Conservation (phyloP, 805 yeast species). For the Diddensiella transvaalensis region DNA sequence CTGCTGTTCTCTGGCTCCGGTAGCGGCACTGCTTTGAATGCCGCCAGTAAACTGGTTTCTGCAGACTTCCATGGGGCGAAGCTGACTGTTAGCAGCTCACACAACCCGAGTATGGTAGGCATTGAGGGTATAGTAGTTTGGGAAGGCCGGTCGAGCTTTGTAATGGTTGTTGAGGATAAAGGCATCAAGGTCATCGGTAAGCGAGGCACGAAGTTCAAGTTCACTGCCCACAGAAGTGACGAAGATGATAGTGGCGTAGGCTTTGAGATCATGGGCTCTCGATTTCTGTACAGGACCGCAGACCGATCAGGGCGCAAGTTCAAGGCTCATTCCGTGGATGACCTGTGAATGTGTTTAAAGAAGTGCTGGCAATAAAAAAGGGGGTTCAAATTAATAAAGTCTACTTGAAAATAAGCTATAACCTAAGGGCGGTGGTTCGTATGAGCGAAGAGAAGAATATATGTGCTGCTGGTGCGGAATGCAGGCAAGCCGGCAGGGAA, state of each 20-base stretch:
- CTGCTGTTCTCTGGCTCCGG: conserved; percentile 37
- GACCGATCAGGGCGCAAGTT: conserved; percentile 84
- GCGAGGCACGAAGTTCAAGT: conserved; percentile 57
- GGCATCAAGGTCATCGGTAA: conserved; percentile 68
- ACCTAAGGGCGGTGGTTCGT: too few relatives aligned
- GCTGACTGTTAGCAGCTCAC: conserved; percentile 54
- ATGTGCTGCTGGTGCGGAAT: too few relatives aligned
- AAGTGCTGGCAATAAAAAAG: neutral
- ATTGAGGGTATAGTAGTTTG: conserved; percentile 72
- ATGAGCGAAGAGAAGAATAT: too few relatives aligned
- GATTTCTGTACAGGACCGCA: conserved; percentile 68
- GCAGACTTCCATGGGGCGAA: conserved; percentile 83
- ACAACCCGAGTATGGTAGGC: conserved; percentile 57
- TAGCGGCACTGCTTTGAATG: conserved; percentile 4
- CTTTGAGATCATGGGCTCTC: conserved; percentile 72
- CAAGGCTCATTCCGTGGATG: conserved; percentile 72
- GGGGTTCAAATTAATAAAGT: neutral
- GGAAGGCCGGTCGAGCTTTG: conserved; percentile 74
- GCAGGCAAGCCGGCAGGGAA: neutral
- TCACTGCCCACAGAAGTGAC: conserved; percentile 35
- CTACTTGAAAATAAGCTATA: neutral
- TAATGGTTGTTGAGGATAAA: conserved; percentile 50
- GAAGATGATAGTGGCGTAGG: conserved; percentile 20
- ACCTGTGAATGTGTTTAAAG: conserved; percentile 32
- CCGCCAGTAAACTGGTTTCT: conserved; percentile 48